Percentiles rank a stretch among this genome's conserved stretches.
Evolutionary conservation across 2,329 filamentous ascomycete species (phyloP).

Genomic region (Epicoccum nigrum): DNA sequence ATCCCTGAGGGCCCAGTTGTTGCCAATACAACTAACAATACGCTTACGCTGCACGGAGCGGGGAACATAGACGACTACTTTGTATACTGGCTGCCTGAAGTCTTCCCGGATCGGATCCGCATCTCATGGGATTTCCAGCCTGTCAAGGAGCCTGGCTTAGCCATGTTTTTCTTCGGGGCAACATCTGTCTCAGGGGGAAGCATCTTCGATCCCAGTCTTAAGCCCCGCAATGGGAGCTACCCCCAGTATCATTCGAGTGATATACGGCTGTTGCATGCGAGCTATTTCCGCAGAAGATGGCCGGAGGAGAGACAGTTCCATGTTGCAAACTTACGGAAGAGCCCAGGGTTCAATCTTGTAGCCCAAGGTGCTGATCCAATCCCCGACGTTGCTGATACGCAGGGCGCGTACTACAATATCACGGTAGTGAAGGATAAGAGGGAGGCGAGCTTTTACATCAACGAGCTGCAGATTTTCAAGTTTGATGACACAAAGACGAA

Average conservation of each 20-base stretch:
- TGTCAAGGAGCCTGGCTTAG: constrained; percentile 39
- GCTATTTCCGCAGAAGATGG: constrained; percentile 29
- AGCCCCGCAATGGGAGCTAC: constrained; percentile 37
- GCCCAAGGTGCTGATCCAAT: constrained; percentile 38
- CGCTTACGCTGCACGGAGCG: constrained; percentile 36
- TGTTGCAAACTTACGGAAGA: constrained; percentile 40
- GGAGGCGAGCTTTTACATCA: constrained; percentile 36
- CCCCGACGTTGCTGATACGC: constrained; percentile 36
- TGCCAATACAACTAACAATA: constrained; percentile 31
- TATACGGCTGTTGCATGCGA: constrained; percentile 26
- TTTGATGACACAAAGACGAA: constrained; percentile 35
- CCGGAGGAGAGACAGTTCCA: constrained; percentile 40
- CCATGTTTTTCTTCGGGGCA: constrained; percentile 47
- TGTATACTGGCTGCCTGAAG: constrained; percentile 42
- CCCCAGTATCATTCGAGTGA: constrained; percentile 31
- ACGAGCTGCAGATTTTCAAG: constrained; percentile 35
- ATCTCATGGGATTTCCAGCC: constrained; percentile 44
- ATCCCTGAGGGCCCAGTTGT: constrained; percentile 42
- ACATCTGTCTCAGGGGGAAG: constrained; percentile 31
- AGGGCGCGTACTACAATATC: constrained; percentile 39
- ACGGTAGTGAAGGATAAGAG: constrained; percentile 42
- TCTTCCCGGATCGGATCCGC: constrained; percentile 41
- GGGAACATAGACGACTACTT: constrained; percentile 38
- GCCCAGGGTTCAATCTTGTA: constrained; percentile 40
- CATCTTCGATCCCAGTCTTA: constrained; percentile 37